Conservation (phyloP, 306 rosid genomes). For the Acmispon strigosus region DNA sequence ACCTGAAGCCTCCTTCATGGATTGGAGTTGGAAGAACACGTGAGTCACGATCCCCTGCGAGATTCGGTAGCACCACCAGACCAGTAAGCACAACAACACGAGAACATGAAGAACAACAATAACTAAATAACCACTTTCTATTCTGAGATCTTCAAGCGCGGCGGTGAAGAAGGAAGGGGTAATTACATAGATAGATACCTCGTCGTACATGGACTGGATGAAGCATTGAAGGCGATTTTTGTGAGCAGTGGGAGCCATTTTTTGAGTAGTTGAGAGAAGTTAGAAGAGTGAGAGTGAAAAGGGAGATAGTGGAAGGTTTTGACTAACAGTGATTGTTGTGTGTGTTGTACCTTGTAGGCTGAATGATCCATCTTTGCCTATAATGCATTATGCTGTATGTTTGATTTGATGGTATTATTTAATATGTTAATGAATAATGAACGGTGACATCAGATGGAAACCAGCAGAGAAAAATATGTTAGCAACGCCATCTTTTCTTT, state of each 20-base stretch:
- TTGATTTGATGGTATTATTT: no score
- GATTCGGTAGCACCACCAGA: no score
- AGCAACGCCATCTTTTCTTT: no score
- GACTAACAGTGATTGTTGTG: background rate
- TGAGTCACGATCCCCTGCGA: slow-evolving; percentile 13
- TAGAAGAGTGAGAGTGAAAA: background rate
- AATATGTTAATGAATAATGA: no score
- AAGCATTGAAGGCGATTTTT: background rate
- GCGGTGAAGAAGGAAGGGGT: background rate
- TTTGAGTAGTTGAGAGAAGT: no score
- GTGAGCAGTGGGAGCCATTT: background rate
- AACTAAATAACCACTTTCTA: background rate
- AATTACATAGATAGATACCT: background rate
- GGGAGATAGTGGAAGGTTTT: background rate
- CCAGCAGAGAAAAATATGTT: no score
- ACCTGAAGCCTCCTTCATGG: background rate
- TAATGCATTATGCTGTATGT: no score
- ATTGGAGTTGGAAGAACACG: slow-evolving; percentile 15
- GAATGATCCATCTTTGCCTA: no score
- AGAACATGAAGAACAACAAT: background rate
- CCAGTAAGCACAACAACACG: no score
- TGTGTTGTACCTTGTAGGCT: no score
- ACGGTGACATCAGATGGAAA: no score
- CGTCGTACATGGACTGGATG: slow-evolving; percentile 11
- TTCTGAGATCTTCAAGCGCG: background rate